Evolutionary conservation across 2,329 filamentous ascomycete species (phyloP), one percentile per base, ranked within the genome.

Genomic region (Chaetomiaceae sp.): DNA sequence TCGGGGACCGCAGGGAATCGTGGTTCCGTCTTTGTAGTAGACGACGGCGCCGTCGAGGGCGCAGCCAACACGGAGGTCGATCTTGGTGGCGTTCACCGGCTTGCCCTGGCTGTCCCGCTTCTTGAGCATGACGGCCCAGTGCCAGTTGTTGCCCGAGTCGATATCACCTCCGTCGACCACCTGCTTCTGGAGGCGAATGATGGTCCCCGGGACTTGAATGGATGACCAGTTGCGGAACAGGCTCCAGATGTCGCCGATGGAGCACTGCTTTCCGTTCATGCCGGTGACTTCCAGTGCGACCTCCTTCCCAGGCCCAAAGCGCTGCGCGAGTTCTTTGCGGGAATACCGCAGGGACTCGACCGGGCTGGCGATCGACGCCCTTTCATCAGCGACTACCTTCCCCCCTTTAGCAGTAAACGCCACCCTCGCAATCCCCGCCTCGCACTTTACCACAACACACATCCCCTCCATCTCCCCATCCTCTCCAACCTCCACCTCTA

Each of bases 11-110:
- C 74, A 77, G 25, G 74, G 71, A 14, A 69, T 67, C 9, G 58
- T 61, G n/a, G 68, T 65, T 8, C 73, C 74, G 49, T 77, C 74
- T 40, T 63, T 64, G 58, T 74, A 78, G 55, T 73, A 65, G 3
- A 78, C 70, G 29, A 73, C 67, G 5, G 71, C 74, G 23, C 75
- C 74, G 47, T 78, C 75, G 37, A 77, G 69, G 6, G 64, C 59
- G 37, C 63, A 67, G 4, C 75, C 75, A 6, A 76, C 70, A 2
- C 74, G 67, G 3, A 77, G 59, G 55, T 78, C 75, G 25, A 79
- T 72, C 15, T 64, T 68, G 2, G 63, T 66, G 1, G 72, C 75
- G n/a, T 65, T 64, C 11, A 70, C 63, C 4, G 76, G 47, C 19
- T 51, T 56, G 31, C 69, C 70, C 27, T 68, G 60, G 11, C 47